Evolutionary conservation across 352 stramenopile genomes (phyloP).

Genomic region (Globisporangium cystogenes): DNA sequence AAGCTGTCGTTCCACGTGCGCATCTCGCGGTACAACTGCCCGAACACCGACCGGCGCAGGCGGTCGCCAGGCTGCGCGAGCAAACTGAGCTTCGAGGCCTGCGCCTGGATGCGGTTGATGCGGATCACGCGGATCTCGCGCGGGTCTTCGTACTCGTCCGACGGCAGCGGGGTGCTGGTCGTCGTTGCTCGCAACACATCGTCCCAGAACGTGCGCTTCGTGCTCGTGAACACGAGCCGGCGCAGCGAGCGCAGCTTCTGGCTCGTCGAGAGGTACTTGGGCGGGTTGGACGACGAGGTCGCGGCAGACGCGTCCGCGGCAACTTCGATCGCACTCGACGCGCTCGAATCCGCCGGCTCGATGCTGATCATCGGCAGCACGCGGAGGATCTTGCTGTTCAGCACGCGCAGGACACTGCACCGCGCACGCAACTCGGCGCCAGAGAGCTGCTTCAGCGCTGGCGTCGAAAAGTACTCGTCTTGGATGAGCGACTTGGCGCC

Average conservation of each 20-base stretch:
- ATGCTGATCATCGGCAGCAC: conserved; percentile 83
- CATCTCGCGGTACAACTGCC: conserved; percentile 97
- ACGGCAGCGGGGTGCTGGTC: conserved; percentile 94
- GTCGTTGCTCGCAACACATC: conserved; percentile 93
- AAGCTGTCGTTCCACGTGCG: conserved; percentile 91
- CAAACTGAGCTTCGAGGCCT: conserved; percentile 83
- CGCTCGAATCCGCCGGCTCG: conserved; percentile 43
- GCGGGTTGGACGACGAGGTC: neutral
- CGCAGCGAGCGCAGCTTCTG: conserved; percentile 67
- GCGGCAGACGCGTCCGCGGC: conserved; percentile 6
- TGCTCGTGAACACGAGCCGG: conserved; percentile 86
- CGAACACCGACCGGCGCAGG: conserved; percentile 93
- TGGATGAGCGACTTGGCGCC: conserved; percentile 32
- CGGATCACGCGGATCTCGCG: conserved; percentile 96
- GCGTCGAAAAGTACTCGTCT: conserved; percentile 71
- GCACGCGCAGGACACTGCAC: conserved; percentile 87
- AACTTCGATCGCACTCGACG: conserved; percentile 42
- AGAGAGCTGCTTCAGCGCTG: conserved; percentile 50
- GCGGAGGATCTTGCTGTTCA: conserved; percentile 89
- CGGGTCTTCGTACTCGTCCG: conserved; percentile 98
- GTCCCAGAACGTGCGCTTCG: conserved; percentile 93
- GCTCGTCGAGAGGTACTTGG: conserved; percentile 53
- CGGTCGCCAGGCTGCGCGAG: conserved; percentile 85
- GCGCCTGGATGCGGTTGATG: conserved; percentile 96
- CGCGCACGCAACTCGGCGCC: conserved; percentile 83